Percentiles rank a stretch among this genome's conserved stretches.
Conservation (phyloP, 805 yeast genomes). For the Saccharomycopsis sp. region DNA sequence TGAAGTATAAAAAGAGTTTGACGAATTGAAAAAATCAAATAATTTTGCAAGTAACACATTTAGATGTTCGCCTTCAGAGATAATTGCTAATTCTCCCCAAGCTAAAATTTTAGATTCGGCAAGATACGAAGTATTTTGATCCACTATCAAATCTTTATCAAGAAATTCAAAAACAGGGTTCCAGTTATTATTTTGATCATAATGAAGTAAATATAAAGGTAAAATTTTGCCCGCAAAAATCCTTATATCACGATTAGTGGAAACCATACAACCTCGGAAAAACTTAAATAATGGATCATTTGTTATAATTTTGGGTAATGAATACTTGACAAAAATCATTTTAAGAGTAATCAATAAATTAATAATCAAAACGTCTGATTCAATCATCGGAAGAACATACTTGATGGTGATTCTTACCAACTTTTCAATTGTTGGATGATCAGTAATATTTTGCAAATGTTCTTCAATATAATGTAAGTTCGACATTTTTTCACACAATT, state of each 20-base stretch:
- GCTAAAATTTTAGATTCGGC: constrained; percentile 23
- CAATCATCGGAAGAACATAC: constrained; percentile 20
- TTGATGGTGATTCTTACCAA: constrained; percentile 18
- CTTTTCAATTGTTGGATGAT: constrained; percentile 1
- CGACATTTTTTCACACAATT: constrained; percentile 15
- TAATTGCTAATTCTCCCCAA: constrained; percentile 55
- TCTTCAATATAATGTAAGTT: neutral
- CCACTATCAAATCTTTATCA: constrained; percentile 13
- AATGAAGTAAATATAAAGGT: constrained; percentile 38
- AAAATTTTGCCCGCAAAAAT: constrained; percentile 40
- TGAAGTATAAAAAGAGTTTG: constrained; percentile 54
- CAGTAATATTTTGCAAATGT: neutral
- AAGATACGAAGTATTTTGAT: constrained; percentile 8
- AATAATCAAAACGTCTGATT: constrained; percentile 26
- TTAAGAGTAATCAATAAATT: constrained; percentile 36
- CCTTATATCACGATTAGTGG: constrained; percentile 45
- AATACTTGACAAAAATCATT: constrained; percentile 41
- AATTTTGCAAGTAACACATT: constrained; percentile 57
- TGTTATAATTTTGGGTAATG: constrained; percentile 31
- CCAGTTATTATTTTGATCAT: constrained; percentile 27
- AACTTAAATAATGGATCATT: constrained; percentile 28
- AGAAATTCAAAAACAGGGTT: constrained; percentile 10
- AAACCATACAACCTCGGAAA: constrained; percentile 29
- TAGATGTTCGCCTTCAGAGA: constrained; percentile 56
- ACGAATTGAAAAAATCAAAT: constrained; percentile 54